phyloP scores from a whole-genome alignment of 2,329 filamentous ascomycete genomes.

The Periconia sp. region DNA sequence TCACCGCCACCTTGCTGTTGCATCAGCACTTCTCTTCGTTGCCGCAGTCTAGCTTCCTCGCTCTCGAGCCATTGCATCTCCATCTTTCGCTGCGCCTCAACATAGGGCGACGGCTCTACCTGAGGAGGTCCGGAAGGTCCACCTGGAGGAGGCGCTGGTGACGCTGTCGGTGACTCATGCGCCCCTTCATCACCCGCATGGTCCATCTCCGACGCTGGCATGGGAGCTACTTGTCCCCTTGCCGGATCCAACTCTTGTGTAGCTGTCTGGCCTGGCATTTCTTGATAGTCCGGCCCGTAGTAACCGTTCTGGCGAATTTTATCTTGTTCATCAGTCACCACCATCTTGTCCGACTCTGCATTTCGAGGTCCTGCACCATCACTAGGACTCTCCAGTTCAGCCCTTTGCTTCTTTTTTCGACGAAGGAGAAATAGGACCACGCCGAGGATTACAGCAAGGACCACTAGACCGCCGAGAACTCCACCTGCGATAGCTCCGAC shows the following conservation, averaged over 20 bases:
- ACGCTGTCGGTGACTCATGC: background rate
- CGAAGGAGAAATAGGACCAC: conserved; percentile 8
- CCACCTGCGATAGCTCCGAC: conserved; percentile 11
- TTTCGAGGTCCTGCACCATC: background rate
- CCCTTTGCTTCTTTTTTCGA: conserved; percentile 1
- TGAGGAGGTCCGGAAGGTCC: background rate
- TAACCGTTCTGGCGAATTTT: background rate
- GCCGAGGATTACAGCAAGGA: conserved; percentile 6
- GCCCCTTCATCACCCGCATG: background rate
- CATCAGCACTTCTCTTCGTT: conserved; percentile 8
- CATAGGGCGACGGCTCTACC: conserved; percentile 1
- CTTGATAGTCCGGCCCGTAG: conserved; percentile 4
- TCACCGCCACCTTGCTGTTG: background rate
- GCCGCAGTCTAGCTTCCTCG: conserved; percentile 13
- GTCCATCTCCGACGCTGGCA: conserved; percentile 12
- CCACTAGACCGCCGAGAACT: conserved; percentile 12
- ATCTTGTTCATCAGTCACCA: background rate
- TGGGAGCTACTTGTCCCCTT: conserved; percentile 8
- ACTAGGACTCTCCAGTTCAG: background rate
- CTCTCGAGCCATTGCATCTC: conserved; percentile 15
- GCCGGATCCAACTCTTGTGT: conserved; percentile 12
- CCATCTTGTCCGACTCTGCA: background rate
- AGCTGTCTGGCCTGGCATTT: background rate
- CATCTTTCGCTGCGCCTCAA: conserved; percentile 8
- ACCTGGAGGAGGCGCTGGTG: background rate